These are phyloP conservation scores for Triticum monococcum DNA, from an alignment of 176 grass and related monocot genomes.

Conservation along the genomic window DNA sequence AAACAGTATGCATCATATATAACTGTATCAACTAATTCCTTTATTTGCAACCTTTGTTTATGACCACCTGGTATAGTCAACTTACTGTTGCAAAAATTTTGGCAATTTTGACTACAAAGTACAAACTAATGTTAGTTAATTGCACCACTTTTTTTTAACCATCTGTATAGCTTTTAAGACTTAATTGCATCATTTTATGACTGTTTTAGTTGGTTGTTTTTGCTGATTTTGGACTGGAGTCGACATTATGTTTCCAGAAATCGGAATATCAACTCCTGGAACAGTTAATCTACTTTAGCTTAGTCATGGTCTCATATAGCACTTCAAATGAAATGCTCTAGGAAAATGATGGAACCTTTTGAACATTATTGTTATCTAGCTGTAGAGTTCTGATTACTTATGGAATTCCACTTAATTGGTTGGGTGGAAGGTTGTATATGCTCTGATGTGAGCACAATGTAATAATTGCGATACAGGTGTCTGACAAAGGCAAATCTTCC, in stretches of 20 bases:
- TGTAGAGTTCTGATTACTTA: not conserved
- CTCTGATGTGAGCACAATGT: not conserved
- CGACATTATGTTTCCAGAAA: constrained; percentile 22
- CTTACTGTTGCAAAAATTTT: not conserved
- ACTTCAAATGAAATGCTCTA: not conserved
- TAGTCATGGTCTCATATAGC: not conserved
- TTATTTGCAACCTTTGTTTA: not conserved
- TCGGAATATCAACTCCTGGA: not conserved
- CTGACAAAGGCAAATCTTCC: not conserved
- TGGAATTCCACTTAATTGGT: not conserved
- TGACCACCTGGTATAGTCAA: not conserved
- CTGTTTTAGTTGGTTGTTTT: constrained; percentile 10
- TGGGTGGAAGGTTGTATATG: not conserved
- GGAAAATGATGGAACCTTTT: not conserved
- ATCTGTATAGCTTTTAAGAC: not conserved
- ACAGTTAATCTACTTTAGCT: not conserved
- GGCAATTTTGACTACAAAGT: constrained; percentile 10
- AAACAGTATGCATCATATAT: not conserved
- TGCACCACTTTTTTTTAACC: not conserved
- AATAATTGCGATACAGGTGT: not conserved
- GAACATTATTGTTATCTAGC: not conserved
- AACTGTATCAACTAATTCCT: constrained; percentile 2
- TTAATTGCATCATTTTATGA: constrained; percentile 3
- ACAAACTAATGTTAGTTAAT: not conserved
- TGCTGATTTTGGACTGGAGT: constrained; percentile 15